Conservation (phyloP, 1,284 basidiomycete genomes). For the Microbotryum saponariae region DNA sequence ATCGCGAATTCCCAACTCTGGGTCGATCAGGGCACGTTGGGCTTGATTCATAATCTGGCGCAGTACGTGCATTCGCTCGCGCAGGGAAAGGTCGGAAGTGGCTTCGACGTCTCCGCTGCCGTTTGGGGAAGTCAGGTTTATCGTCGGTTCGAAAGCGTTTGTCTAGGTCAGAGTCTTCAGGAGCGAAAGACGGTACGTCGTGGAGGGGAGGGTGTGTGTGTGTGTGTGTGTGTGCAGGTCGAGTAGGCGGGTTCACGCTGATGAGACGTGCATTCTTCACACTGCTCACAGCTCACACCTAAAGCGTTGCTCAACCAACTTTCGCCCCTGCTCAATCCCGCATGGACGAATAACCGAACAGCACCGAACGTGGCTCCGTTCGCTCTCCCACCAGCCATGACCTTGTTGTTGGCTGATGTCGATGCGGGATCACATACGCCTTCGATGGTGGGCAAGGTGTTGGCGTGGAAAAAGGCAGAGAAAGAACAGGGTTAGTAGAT, state of each 20-base stretch:
- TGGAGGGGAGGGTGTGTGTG: too few relatives aligned
- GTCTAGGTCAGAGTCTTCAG: constrained; percentile 29
- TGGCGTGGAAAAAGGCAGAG: constrained; percentile 70
- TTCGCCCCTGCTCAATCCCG: constrained; percentile 54
- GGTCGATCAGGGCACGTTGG: constrained; percentile 46
- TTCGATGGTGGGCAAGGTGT: constrained; percentile 76
- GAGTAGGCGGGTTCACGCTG: too few relatives aligned
- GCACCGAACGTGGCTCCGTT: constrained; percentile 57
- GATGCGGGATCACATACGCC: constrained; percentile 90
- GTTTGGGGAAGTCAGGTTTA: constrained; percentile 94
- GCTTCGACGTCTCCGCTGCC: constrained; percentile 92
- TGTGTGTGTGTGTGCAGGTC: too few relatives aligned
- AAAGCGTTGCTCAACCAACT: constrained; percentile 16
- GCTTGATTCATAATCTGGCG: constrained; percentile 80
- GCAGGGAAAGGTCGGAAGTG: constrained; percentile 95
- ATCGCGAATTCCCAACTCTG: neutral
- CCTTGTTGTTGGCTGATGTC: constrained; percentile 82
- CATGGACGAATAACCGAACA: constrained; percentile 47
- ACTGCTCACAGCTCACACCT: constrained; percentile 3
- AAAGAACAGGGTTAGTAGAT: constrained; percentile 50
- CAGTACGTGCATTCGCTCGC: constrained; percentile 94
- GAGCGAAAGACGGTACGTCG: neutral
- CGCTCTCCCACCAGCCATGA: constrained; percentile 66
- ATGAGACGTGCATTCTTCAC: too few relatives aligned
- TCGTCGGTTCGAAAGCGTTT: constrained; percentile 69